Evolutionary conservation across 2,329 filamentous ascomycete genomes (phyloP).

Genomic region (Cryphonectria parasitica): DNA sequence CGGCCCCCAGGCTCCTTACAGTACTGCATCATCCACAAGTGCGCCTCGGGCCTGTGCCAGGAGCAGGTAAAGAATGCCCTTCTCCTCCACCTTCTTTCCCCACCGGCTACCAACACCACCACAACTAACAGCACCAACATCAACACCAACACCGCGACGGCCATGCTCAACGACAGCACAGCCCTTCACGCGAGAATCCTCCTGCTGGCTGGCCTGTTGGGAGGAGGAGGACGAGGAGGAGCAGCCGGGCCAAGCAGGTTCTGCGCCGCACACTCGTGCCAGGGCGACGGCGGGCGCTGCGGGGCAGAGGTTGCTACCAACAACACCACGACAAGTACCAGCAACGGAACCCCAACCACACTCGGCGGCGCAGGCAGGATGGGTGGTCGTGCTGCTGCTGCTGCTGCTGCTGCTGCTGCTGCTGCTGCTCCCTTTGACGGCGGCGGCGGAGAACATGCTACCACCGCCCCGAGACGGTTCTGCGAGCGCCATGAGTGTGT

Average conservation of each 20-base stretch:
- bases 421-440: no score
- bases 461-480: slow-evolving; percentile 3
- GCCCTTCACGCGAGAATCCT: background rate
- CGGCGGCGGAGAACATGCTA: background rate
- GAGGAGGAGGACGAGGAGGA: background rate
- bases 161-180: background rate
- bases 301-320: slow-evolving; percentile 5
- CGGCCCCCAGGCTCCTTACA: slow-evolving; percentile 18
- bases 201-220: slow-evolving; percentile 3
- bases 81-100: background rate
- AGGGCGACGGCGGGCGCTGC: slow-evolving; percentile 19
- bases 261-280: slow-evolving; percentile 26
- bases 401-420: no score
- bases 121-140: background rate
- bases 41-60: slow-evolving; percentile 31
- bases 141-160: background rate
- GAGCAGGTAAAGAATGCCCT: slow-evolving; percentile 25
- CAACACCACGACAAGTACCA: background rate
- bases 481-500: slow-evolving; percentile 21
- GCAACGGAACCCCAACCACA: no score
- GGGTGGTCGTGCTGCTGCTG: no score
- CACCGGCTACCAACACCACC: background rate
- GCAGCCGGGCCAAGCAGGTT: background rate
- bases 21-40: slow-evolving; percentile 36
- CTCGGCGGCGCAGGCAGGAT: no score